phyloP scores from a whole-genome alignment of 768 basidiomycete species.

The Pleurotus eryngii region DNA sequence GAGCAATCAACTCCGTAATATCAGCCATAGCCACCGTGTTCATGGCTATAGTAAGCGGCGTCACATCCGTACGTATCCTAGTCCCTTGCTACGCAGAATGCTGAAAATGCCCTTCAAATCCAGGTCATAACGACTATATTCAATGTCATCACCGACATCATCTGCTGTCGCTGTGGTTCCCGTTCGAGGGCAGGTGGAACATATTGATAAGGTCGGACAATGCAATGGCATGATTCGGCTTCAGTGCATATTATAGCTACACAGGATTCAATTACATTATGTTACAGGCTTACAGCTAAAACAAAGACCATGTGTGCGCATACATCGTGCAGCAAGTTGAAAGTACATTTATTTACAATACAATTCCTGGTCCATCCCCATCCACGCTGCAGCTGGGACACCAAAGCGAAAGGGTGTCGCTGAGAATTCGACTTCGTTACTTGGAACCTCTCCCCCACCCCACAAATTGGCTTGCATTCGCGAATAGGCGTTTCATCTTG shows the following conservation, averaged over 20 bases:
- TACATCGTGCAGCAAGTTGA: neutral
- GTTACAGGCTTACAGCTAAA: neutral
- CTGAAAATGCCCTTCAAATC: neutral
- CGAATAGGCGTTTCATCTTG: constrained; percentile 7
- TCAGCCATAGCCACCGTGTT: constrained; percentile 35
- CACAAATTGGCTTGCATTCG: constrained; percentile 9
- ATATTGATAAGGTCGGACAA: neutral
- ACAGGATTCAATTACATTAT: neutral
- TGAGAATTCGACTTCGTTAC: no score
- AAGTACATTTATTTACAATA: neutral
- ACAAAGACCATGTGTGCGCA: neutral
- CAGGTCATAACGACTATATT: constrained; percentile 66
- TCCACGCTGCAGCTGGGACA: no score
- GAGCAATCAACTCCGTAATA: constrained; percentile 36
- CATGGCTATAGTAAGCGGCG: constrained; percentile 35
- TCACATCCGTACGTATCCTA: constrained; percentile 31
- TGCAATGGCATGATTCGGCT: no score
- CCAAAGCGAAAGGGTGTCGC: no score
- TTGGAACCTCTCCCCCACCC: constrained; percentile 2
- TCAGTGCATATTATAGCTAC: neutral
- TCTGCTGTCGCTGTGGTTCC: constrained; percentile 41
- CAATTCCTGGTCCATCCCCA: no score
- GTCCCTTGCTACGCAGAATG: neutral
- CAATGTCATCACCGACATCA: constrained; percentile 52
- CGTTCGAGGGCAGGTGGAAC: neutral